Evolutionary conservation across 768 basidiomycete species (phyloP), one percentile per base, ranked within the genome.

Genomic region (Dioszegia crocea): DNA sequence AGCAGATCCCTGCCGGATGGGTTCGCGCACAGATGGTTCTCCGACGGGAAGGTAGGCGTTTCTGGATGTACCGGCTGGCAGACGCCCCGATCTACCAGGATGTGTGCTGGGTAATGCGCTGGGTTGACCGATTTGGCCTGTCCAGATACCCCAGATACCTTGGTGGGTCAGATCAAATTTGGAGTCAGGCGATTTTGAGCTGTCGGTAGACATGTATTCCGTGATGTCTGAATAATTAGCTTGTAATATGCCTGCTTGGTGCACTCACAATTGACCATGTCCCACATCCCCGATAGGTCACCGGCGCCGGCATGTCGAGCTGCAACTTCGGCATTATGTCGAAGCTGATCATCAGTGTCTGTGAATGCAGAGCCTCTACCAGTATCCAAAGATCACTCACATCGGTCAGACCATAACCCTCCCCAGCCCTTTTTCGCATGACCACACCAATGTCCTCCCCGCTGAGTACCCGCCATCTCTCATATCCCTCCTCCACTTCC

Each of bases 91-190:
- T 4, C n/a, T 30, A 29, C 38, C 24, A 9, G 30, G 46, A 21
- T 29, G 14, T 26, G 33, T 23, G 9, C 30, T 27, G 5, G 16
- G 11, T 2, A 33, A 2, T 2, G 54, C 8, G 1, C n/a, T 33
- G 50, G 10, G 26, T 36, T 26, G 23, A 31, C 27, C 3, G 27
- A 30, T 24, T 36, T 51, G 49, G 38, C 50, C 59, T 31, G 57
- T 63, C 75, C 75, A 76, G 27, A 75, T 70, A 9, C 67, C 57
- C 33, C 56, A 67, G 24, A 76, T 61, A 8, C 75, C 75, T 48
- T 65, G 61, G 36, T 75, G 56, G 11, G 71, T 72, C 8, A 76
- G 66, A 40, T 73, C 63, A 56, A 57, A 66, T 5, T 30, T 17
- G 6, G 24, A 21, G 17, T 53, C 17, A 16, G 38, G 12, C 10